Evolutionary conservation across 441 rosid species (phyloP), one percentile per base, ranked within the genome.

Genomic region (Eruca vesicaria): DNA sequence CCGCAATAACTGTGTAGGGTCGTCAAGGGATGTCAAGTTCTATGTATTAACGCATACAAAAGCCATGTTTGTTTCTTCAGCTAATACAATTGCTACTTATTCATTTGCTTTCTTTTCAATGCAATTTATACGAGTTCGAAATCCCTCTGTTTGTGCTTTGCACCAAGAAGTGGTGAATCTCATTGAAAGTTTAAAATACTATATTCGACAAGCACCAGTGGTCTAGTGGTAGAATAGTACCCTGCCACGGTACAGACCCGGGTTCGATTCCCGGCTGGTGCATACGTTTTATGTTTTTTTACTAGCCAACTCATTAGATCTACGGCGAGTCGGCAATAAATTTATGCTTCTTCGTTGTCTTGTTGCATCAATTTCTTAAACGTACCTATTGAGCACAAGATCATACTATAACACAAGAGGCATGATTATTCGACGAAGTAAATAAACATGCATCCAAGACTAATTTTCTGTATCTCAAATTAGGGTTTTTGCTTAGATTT

Each of bases 211-310:
- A 19, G 79, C 79, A 92, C 97, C 91, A 86, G 91, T 89, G 93
- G 97, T 89, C 97, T 87, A 87, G 97, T 87, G 90, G 96, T 88
- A 90, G 96, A 89, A 89, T 90, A 94, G 92, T 94, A 90, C 93
- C 93, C 94, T 94, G 93, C 97, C 93, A 90, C 91, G 89, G 90
- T 88, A 89, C 90, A 88, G 97, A 88, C 90, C 87, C 81, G 88
- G 85, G 97, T 88, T 91, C 90, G 92, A 88, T 84, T 87, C 85
- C 88, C 88, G 75, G 75, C 67, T 76, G 75, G 75, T 70, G 77
- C 70, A 45, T 1, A 6, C 0, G 0, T 45, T 0, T 5, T 12
- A 0, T 6, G 0, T 28, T 29, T 32, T 62, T 61, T 33, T 9
- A 38, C 43, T 43, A 60, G 7, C 8, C 23, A 57, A 14, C 11